Percentiles rank a stretch among this genome's conserved stretches.
phyloP scores from a whole-genome alignment of 176 grass and related monocot genomes.

The Cymbopogon citratus region DNA sequence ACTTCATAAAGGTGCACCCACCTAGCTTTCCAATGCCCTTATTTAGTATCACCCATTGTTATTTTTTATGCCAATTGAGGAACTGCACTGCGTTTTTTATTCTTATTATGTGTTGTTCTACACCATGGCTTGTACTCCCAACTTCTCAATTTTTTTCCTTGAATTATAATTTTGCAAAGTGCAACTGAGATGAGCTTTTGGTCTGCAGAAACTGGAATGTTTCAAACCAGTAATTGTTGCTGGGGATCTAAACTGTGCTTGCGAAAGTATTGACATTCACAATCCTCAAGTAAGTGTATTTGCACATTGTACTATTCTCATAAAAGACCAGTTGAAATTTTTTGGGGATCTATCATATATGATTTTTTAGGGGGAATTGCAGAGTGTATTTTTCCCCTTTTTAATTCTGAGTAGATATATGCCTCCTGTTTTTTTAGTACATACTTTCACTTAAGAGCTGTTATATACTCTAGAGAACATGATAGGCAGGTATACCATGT shows the following conservation, averaged over 20 bases:
- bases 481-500: not conserved
- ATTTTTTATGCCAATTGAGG: not conserved
- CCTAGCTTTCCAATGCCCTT: conserved; percentile 23
- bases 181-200: conserved; percentile 22
- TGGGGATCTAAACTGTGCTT: conserved; percentile 76
- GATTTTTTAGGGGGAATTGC: not conserved
- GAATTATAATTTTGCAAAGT: not conserved
- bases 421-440: not conserved
- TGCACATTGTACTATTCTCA: not conserved
- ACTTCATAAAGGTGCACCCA: conserved; percentile 56
- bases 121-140: not conserved
- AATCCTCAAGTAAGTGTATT: conserved; percentile 66
- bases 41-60: not conserved
- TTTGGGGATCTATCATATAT: not conserved
- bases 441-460: not conserved
- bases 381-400: not conserved
- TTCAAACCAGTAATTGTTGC: conserved; percentile 79
- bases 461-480: not conserved
- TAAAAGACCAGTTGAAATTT: not conserved
- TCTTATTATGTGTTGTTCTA: not conserved
- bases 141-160: not conserved
- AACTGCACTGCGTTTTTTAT: not conserved
- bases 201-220: conserved; percentile 70
- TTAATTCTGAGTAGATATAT: not conserved
- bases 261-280: conserved; percentile 77